These are phyloP conservation scores for Metarhizium guizhouense DNA, from an alignment of 2,329 filamentous ascomycete species.

Conservation along the genomic window DNA sequence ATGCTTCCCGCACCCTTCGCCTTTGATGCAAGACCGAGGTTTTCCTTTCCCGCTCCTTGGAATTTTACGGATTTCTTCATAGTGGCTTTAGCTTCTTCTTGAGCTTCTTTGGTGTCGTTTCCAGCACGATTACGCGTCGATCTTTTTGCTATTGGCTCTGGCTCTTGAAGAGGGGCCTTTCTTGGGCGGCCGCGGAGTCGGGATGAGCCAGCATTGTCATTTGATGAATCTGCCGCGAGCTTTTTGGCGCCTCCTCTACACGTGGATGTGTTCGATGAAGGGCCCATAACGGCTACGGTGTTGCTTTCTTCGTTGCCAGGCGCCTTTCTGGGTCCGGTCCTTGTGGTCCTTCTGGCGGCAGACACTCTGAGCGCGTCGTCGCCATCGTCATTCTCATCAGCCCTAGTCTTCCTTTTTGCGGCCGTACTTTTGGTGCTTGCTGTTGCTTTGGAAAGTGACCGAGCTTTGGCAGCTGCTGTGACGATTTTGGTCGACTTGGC, in stretches of 20 bases:
- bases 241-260: constrained; percentile 21
- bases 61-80: constrained; percentile 56
- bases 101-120: constrained; percentile 21
- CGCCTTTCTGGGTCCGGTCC: constrained; percentile 34
- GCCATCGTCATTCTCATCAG: constrained; percentile 43
- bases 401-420: constrained; percentile 41
- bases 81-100: constrained; percentile 30
- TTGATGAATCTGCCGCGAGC: constrained; percentile 14
- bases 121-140: constrained; percentile 18
- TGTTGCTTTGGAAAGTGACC: constrained; percentile 23
- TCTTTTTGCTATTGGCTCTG: constrained; percentile 16
- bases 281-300: constrained; percentile 5
- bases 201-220: constrained; percentile 11
- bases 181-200: constrained; percentile 33
- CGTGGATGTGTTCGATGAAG: background rate
- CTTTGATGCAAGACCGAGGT: constrained; percentile 36
- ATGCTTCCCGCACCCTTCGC: constrained; percentile 24
- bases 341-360: constrained; percentile 27
- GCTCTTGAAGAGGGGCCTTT: constrained; percentile 23
- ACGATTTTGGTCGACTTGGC: constrained; percentile 35
- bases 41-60: constrained; percentile 57
- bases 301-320: constrained; percentile 14
- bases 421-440: constrained; percentile 24
- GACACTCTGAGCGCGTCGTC: constrained; percentile 25
- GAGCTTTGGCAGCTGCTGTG: constrained; percentile 41